Evolutionary conservation across 1,284 basidiomycete species (phyloP).

Genomic region (Afroboletus lepidellus): DNA sequence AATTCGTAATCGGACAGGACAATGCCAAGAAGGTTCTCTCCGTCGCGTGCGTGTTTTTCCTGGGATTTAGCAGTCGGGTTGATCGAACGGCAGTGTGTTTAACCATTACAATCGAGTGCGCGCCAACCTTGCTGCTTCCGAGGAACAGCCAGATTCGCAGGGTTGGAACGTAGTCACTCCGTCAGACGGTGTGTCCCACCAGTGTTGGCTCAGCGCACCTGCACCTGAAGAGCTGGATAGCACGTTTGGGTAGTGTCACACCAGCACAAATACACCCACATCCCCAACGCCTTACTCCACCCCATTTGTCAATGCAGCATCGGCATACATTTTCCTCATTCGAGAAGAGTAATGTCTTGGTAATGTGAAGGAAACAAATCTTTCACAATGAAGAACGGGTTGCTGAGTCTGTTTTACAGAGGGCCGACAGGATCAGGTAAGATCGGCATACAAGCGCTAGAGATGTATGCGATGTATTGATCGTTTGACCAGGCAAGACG

Average conservation of each 20-base stretch:
- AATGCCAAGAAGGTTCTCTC: slow-evolving; percentile 90
- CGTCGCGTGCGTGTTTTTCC: slow-evolving; percentile 67
- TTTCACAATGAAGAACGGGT: slow-evolving; percentile 2
- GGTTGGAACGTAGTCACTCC: slow-evolving; percentile 28
- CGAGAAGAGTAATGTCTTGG: slow-evolving; percentile 92
- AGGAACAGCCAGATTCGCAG: slow-evolving; percentile 41
- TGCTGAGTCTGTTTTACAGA: slow-evolving; percentile 38
- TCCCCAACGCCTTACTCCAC: slow-evolving; percentile 38
- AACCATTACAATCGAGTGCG: slow-evolving; percentile 88
- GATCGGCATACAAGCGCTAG: background rate
- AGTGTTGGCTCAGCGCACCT: background rate
- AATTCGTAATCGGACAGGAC: slow-evolving; percentile 92
- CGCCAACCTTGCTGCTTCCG: slow-evolving; percentile 55
- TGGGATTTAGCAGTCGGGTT: background rate
- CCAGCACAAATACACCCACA: slow-evolving; percentile 59
- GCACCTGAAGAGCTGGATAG: slow-evolving; percentile 22
- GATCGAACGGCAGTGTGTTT: slow-evolving; percentile 62
- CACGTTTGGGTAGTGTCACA: slow-evolving; percentile 40
- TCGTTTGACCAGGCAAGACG: slow-evolving; percentile 68
- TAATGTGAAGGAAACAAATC: slow-evolving; percentile 49
- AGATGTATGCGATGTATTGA: slow-evolving; percentile 1
- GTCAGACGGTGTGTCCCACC: slow-evolving; percentile 35
- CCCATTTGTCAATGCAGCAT: slow-evolving; percentile 41
- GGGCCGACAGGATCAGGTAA: slow-evolving; percentile 81
- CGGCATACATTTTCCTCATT: slow-evolving; percentile 57